These are phyloP conservation scores for Metschnikowia anglica DNA, from an alignment of 805 yeast genomes.

Conservation along the genomic window DNA sequence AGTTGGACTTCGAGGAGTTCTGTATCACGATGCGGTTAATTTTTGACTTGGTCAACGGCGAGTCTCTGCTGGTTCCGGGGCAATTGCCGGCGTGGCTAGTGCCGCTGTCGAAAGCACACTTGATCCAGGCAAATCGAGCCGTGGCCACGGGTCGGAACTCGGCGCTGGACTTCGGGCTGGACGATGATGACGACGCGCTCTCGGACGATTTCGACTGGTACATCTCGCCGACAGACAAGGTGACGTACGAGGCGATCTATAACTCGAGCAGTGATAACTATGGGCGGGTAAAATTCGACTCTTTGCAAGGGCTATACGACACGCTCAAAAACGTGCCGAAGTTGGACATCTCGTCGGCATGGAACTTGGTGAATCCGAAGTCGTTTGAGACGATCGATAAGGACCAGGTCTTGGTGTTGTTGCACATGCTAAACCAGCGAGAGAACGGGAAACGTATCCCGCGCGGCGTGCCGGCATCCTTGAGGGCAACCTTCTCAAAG, in stretches of 20 bases:
- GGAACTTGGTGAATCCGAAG: constrained; percentile 94
- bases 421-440: constrained; percentile 89
- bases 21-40: constrained; percentile 96
- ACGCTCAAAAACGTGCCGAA: constrained; percentile 73
- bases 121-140: constrained; percentile 82
- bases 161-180: constrained; percentile 21
- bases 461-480: constrained; percentile 87
- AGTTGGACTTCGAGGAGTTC: constrained; percentile 93
- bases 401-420: constrained; percentile 85
- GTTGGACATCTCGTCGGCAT: constrained; percentile 82
- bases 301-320: constrained; percentile 65
- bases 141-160: constrained; percentile 34
- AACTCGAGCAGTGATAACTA: constrained; percentile 69
- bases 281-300: constrained; percentile 76
- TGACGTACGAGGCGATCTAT: constrained; percentile 76
- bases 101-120: constrained; percentile 83
- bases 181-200: constrained; percentile 59
- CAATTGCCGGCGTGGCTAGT: constrained; percentile 88
- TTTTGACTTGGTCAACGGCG: constrained; percentile 84
- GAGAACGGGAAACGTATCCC: constrained; percentile 85
- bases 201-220: constrained; percentile 90
- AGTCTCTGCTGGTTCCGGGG: constrained; percentile 55
- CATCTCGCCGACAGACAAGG: constrained; percentile 82
- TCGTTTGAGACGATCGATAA: constrained; percentile 84
- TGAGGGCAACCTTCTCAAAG: constrained; percentile 88